Percentiles rank a stretch among this genome's conserved stretches.
Evolutionary conservation across 2,329 filamentous ascomycete species (phyloP).

Genomic region (Pseudomassariella vexata): DNA sequence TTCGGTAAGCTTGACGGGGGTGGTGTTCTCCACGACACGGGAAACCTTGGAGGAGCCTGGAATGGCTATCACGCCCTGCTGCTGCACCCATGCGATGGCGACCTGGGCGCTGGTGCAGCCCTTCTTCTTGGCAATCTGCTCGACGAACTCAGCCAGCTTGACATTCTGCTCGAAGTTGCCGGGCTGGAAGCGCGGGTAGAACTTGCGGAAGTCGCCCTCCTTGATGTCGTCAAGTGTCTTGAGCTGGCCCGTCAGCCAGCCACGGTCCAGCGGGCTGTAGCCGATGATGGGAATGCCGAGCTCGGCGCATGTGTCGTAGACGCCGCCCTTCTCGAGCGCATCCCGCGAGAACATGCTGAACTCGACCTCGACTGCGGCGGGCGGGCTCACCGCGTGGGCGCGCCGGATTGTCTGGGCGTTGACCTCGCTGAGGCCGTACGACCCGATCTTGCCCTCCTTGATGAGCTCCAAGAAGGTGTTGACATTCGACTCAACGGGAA

Average conservation of each 20-base stretch:
- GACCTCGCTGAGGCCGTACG: slow-evolving; percentile 36
- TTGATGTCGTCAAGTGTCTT: slow-evolving; percentile 38
- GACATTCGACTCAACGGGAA: slow-evolving; percentile 38
- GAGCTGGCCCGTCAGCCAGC: slow-evolving; percentile 41
- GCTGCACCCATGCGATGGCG: slow-evolving; percentile 42
- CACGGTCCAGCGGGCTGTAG: slow-evolving; percentile 48
- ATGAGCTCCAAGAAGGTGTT: slow-evolving; percentile 14
- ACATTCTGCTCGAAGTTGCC: slow-evolving; percentile 49
- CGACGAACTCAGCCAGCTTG: slow-evolving; percentile 40
- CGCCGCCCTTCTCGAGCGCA: slow-evolving; percentile 29
- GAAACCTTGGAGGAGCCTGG: slow-evolving; percentile 4
- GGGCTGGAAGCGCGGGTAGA: slow-evolving; percentile 40
- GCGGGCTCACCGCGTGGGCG: slow-evolving; percentile 28
- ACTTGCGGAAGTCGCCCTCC: slow-evolving; percentile 30
- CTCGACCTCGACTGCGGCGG: slow-evolving; percentile 39
- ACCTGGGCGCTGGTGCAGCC: slow-evolving; percentile 43
- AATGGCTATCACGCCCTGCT: slow-evolving; percentile 7
- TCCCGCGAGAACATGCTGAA: slow-evolving; percentile 36
- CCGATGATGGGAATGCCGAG: slow-evolving; percentile 53
- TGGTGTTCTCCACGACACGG: slow-evolving; percentile 7
- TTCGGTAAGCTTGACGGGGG: too few species aligned
- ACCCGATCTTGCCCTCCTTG: slow-evolving; percentile 36
- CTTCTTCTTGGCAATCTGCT: slow-evolving; percentile 42
- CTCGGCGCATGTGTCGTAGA: slow-evolving; percentile 36
- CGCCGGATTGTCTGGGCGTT: slow-evolving; percentile 32